Base-by-base conservation (phyloP, 2,329 filamentous ascomycete species). In the Aspergillus calidoustus region DNA sequence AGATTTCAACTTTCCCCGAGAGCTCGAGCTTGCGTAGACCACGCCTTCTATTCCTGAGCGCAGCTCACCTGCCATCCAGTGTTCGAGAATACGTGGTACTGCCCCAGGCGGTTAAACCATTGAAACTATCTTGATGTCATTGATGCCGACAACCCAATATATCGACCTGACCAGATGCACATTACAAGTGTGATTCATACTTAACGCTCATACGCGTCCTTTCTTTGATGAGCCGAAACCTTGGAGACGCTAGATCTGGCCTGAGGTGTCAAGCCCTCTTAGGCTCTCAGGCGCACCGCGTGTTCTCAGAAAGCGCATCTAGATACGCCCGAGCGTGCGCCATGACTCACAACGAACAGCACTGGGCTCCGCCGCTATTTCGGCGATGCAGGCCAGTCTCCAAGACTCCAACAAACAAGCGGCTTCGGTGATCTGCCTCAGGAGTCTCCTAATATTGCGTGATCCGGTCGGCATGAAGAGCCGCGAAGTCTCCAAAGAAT, bases 221-320 rank as follows among this genome's bases (percentile, higher is more conserved):
- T 56, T 22, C 44, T 25, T 54, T 54, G 15, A 11, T 15, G 17
- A 38, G 19, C 31, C 31, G 43, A 41, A 23, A 58, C 55, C 55
- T 58, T 52, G 48, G 55, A 46, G 48, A 46, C 47, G 17, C 31
- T 57, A 15, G n/a, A 58, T 31, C 55, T n/a, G 46, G 51, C 51
- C 55, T 52, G 34, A 50, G 44, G 46, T 50, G 54, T 57, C 46
- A 22, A 25, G 38, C 38, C 34, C 25, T 54, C 8, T n/a, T 22
- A 41, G n/a, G 46, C 48, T 17, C 13, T 15, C 11, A 41, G 44
- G 22, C 41, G 17, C 23, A 28, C n/a, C 43, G 25, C 43, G 43
- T 57, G 19, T 43, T 50, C 54, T 57, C 44, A 49, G 54, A 50
- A 50, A 50, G 46, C 54, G 54, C 54, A 56, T 48, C 17, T 13